Evolutionary conservation across 441 rosid species (phyloP).

Genomic region (Gossypium lobatum): DNA sequence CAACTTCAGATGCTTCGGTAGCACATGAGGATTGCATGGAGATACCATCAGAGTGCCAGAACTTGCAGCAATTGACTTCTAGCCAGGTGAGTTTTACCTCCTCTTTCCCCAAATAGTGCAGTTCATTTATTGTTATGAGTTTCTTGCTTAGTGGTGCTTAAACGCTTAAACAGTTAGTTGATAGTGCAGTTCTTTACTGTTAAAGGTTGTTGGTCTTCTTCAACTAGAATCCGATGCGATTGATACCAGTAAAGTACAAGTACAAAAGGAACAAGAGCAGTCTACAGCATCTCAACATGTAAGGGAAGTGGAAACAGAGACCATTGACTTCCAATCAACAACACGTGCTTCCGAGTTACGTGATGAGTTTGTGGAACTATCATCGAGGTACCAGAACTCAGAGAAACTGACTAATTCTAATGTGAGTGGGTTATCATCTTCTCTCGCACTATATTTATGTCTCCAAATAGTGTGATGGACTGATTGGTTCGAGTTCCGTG

Average conservation of each 20-base stretch:
- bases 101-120: not conserved
- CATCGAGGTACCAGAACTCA: not conserved
- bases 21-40: not conserved
- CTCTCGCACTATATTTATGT: not conserved
- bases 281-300: not conserved
- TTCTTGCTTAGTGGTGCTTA: not conserved
- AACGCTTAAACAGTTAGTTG: not conserved
- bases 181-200: not conserved
- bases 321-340: constrained; percentile 5
- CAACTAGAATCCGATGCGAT: constrained; percentile 13
- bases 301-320: not conserved
- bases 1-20: not conserved
- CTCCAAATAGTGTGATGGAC: not conserved
- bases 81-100: constrained; percentile 16
- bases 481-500: constrained; percentile 10
- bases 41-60: not conserved
- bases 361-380: not conserved
- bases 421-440: constrained; percentile 20
- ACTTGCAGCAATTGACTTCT: not conserved
- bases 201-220: constrained; percentile 16
- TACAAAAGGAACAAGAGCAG: constrained; percentile 2
- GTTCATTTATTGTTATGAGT: constrained; percentile 6
- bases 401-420: not conserved
- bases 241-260: not conserved
- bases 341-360: not conserved